These are phyloP conservation scores for Vishniacozyma victoriae DNA, from an alignment of 768 basidiomycete genomes.

Conservation along the genomic window DNA sequence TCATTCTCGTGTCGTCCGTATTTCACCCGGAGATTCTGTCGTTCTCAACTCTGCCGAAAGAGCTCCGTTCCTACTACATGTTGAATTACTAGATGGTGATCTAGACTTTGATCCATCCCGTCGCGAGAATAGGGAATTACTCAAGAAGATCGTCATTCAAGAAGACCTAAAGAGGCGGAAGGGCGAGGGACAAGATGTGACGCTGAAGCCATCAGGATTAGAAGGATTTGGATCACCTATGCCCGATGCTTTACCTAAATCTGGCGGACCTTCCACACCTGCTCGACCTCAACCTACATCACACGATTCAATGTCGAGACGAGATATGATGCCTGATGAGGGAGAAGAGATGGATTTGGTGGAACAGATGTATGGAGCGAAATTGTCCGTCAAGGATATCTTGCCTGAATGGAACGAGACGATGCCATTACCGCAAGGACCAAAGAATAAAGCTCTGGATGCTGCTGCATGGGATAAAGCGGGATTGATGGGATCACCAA, in stretches of 20 bases:
- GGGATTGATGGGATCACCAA: neutral
- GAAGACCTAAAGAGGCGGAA: conserved; percentile 46
- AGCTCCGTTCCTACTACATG: conserved; percentile 83
- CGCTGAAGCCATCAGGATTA: neutral
- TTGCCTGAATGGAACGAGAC: conserved; percentile 76
- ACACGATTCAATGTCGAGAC: neutral
- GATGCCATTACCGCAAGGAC: conserved; percentile 70
- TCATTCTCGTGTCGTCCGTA: conserved; percentile 92
- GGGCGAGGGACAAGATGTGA: conserved; percentile 11
- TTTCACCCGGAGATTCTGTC: conserved; percentile 94
- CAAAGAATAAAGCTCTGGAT: conserved; percentile 85
- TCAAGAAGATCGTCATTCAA: conserved; percentile 53
- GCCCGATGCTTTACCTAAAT: conserved; percentile 17
- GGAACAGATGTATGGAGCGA: conserved; percentile 84
- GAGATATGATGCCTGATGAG: conserved; percentile 43
- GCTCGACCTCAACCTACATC: neutral
- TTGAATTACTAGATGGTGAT: conserved; percentile 84
- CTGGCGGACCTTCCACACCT: neutral
- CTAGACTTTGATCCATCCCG: conserved; percentile 85
- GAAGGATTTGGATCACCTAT: conserved; percentile 32
- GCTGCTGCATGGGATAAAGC: conserved; percentile 62
- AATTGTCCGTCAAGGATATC: conserved; percentile 63
- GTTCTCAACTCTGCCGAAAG: conserved; percentile 96
- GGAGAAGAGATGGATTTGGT: conserved; percentile 94
- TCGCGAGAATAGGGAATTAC: conserved; percentile 74